These are phyloP conservation scores for Lachnum nothofagi DNA, from an alignment of 2,329 filamentous ascomycete genomes.

Conservation along the genomic window DNA sequence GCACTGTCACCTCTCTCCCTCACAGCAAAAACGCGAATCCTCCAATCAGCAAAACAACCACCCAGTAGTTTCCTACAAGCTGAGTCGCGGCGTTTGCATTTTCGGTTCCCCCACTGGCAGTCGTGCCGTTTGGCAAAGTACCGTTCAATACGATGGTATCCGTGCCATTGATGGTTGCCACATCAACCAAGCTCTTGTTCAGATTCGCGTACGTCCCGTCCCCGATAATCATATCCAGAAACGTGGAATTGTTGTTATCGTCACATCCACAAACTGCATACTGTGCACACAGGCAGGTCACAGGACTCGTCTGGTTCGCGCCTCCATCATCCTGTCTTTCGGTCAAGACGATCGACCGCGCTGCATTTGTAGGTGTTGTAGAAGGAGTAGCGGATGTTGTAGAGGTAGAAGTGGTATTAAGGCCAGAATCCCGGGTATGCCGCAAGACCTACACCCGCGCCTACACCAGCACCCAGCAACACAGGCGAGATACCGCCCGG, in stretches of 20 bases:
- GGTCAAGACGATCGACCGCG: conserved; percentile 25
- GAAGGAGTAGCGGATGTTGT: conserved; percentile 31
- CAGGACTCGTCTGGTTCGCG: conserved; percentile 53
- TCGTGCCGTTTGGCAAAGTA: conserved; percentile 66
- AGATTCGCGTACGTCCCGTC: conserved; percentile 55
- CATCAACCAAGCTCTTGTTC: conserved; percentile 57
- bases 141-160: conserved; percentile 67
- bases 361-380: conserved; percentile 40
- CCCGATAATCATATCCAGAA: conserved; percentile 59
- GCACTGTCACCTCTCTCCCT: too few relatives aligned
- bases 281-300: conserved; percentile 56
- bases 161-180: conserved; percentile 59
- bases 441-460: conserved; percentile 32
- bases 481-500: conserved; percentile 49
- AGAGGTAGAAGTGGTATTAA: conserved; percentile 41
- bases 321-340: conserved; percentile 27
- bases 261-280: conserved; percentile 62
- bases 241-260: conserved; percentile 55
- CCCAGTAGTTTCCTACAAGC: conserved; percentile 24
- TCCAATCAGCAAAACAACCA: conserved; percentile 29
- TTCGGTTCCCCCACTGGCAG: conserved; percentile 43
- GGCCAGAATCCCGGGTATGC: conserved; percentile 54
- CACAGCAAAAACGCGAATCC: conserved; percentile 20
- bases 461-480: conserved; percentile 40
- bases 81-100: conserved; percentile 34